Base-by-base conservation (phyloP, 345 rosid species). In the Reutealis trisperma region DNA sequence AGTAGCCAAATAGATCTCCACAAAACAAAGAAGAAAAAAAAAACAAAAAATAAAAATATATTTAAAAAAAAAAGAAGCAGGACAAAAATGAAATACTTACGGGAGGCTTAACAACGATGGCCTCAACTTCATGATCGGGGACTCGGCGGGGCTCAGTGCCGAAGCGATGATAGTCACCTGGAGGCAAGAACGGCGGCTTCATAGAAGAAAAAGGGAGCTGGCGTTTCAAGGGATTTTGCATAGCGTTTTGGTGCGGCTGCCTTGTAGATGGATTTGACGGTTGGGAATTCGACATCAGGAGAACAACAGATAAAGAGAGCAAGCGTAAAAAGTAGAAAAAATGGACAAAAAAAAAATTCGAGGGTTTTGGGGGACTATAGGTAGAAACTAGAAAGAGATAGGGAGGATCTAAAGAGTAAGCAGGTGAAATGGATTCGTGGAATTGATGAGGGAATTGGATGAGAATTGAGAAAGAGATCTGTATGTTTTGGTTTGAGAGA, bases 141-240 rank as follows among this genome's bases (percentile, higher is more conserved):
- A 84, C 83, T 18, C 84, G 87, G 21, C 41, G 75, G 18, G 60
- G 52, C 19, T 30, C 18, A 86, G 80, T 62, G 76, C 78, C 78
- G 77, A 96, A 91, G 52, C 90, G 88, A 83, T 92, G 99, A 73
- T 91, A 90, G 84, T 92, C 97, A 5, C 80, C 91, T 19, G 96
- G 88, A 75, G 87, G 78, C 74, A 80, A 75, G 76, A 93, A 85
- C 7, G 96, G 91, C 77, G 95, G 96, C 82, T 88, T 92, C 88
- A 83, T 88, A 71, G 92, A 84, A 18, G 94, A 81, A 69, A 88
- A 72, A 21, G 92, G 87, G 52, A 87, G 87, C 77, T 88, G 92
- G 66, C 90, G 85, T 64, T 82, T 87, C 15, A 83, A 71, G 37
- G 87, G 67, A 66, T 41, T 63, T 24, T 67, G 82, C 45, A 63